phyloP scores from a whole-genome alignment of 2,329 filamentous ascomycete species.

The Blastomyces parvus region DNA sequence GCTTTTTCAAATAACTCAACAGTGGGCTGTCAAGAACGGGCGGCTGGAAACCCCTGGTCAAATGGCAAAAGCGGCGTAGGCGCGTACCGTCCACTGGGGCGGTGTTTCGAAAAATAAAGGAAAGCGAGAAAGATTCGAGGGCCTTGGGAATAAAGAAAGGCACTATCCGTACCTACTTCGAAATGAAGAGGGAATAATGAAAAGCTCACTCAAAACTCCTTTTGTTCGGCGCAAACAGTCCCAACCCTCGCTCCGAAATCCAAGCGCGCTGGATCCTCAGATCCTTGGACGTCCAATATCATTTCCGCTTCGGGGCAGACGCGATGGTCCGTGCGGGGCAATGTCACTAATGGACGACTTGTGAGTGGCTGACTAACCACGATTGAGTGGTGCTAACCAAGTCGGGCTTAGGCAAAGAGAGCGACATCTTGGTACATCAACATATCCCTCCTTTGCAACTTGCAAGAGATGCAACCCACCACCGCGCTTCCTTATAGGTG shows the following conservation, averaged over 20 bases:
- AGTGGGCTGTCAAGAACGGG: background rate
- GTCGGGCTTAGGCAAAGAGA: background rate
- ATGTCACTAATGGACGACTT: background rate
- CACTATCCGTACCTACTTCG: no score
- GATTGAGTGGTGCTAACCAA: background rate
- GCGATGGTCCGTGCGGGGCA: background rate
- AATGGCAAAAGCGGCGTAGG: slow-evolving; percentile 1
- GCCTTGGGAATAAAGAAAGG: background rate
- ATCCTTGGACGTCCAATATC: background rate
- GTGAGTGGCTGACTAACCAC: background rate
- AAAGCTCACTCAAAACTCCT: background rate
- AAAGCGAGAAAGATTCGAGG: no score
- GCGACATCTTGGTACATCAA: background rate
- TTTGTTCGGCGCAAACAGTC: background rate
- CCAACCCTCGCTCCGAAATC: background rate
- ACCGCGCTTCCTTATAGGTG: background rate
- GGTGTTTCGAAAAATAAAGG: background rate
- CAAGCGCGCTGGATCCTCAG: background rate
- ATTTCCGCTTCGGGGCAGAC: background rate
- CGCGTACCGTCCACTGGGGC: background rate
- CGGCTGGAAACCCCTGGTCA: background rate
- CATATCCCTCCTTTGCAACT: no score
- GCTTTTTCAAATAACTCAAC: background rate
- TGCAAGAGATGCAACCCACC: no score
- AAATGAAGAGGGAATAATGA: background rate